Conservation (phyloP, 2,329 filamentous ascomycete genomes). For the Xylaria sp. region DNA sequence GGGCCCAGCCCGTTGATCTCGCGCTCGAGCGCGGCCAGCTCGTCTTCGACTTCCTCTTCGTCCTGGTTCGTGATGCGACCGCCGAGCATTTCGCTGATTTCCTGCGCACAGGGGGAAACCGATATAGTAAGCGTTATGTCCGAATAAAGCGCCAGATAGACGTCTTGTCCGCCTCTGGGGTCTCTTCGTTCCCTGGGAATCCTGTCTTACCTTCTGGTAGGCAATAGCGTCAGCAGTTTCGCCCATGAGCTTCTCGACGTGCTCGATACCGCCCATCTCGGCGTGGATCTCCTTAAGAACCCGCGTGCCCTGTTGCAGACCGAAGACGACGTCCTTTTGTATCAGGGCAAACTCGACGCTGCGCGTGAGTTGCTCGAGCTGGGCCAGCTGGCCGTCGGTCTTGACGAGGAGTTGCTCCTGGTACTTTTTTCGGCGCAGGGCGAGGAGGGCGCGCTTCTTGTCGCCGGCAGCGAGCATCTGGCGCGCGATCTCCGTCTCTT, state of each 20-base stretch:
- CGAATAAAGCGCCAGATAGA: neutral
- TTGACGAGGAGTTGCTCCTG: slow-evolving; percentile 84
- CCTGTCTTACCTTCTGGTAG: slow-evolving; percentile 70
- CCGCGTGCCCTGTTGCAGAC: slow-evolving; percentile 82
- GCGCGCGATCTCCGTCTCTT: slow-evolving; percentile 80
- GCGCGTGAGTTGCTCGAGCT: slow-evolving; percentile 80
- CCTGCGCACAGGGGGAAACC: slow-evolving; percentile 44
- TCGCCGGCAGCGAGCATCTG: slow-evolving; percentile 76
- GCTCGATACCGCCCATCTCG: slow-evolving; percentile 93
- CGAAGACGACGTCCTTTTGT: slow-evolving; percentile 93
- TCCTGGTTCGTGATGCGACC: slow-evolving; percentile 88
- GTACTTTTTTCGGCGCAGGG: slow-evolving; percentile 92
- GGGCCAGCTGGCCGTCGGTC: slow-evolving; percentile 89
- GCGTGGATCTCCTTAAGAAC: slow-evolving; percentile 87
- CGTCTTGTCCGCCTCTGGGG: neutral
- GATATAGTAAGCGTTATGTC: slow-evolving; percentile 5
- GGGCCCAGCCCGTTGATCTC: slow-evolving; percentile 41
- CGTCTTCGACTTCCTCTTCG: slow-evolving; percentile 96
- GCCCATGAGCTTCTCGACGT: slow-evolving; percentile 91
- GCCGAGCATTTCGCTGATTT: slow-evolving; percentile 86
- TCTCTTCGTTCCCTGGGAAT: neutral
- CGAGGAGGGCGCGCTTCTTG: slow-evolving; percentile 75
- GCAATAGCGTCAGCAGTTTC: slow-evolving; percentile 85
- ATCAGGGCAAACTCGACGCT: slow-evolving; percentile 95
- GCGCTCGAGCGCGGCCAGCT: slow-evolving; percentile 73